These are phyloP conservation scores for Trichophaea hybrida DNA, from an alignment of 2,329 filamentous ascomycete species.

Conservation along the genomic window DNA sequence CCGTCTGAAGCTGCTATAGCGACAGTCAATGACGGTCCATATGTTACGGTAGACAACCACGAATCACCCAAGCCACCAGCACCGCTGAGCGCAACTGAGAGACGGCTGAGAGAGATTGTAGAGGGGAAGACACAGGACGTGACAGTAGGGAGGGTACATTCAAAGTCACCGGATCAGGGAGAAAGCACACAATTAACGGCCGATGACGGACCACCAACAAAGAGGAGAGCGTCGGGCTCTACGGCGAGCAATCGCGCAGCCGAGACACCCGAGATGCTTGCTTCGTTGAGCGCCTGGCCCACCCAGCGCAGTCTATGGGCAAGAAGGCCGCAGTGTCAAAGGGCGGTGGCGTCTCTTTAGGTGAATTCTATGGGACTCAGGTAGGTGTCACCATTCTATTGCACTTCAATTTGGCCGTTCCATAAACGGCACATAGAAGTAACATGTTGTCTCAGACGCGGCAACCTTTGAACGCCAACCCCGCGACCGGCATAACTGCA, in stretches of 20 bases:
- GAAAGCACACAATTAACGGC: background rate
- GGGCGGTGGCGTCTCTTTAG: background rate
- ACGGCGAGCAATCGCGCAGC: too few relatives aligned
- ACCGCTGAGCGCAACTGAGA: background rate
- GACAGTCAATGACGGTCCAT: background rate
- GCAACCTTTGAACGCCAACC: background rate
- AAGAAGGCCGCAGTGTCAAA: background rate
- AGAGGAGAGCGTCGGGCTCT: background rate
- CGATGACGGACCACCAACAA: background rate
- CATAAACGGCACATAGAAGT: background rate
- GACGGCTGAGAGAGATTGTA: background rate
- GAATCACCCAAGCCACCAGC: background rate
- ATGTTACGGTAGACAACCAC: background rate
- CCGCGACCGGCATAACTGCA: background rate
- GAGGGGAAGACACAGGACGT: background rate
- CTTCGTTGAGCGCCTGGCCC: background rate
- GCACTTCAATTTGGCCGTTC: background rate
- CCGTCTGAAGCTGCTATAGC: background rate
- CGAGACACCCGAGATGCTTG: background rate
- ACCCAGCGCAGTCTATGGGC: background rate
- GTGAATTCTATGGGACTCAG: background rate
- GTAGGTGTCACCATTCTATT: background rate
- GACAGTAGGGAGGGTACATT: background rate
- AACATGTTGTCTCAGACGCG: background rate
- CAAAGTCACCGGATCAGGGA: background rate